Conservation (phyloP, 169 alveolate species). For the Babesia caballi region DNA sequence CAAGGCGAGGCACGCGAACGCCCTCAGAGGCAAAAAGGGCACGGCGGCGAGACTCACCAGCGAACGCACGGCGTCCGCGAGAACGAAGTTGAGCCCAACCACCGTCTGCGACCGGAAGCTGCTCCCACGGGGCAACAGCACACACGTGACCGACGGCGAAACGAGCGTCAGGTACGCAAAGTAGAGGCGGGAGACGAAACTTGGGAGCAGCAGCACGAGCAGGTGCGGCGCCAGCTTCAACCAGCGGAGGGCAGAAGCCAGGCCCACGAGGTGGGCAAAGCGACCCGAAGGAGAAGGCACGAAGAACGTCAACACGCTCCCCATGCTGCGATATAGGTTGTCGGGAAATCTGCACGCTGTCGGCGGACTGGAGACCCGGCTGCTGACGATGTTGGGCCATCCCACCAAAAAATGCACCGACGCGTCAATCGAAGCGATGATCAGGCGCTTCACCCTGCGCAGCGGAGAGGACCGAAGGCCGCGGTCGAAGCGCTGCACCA, state of each 20-base stretch:
- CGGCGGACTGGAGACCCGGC: not conserved
- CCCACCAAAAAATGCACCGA: slow-evolving; percentile 19
- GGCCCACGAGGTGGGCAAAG: not conserved
- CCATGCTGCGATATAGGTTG: not conserved
- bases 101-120: slow-evolving; percentile 16
- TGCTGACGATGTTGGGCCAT: slow-evolving; percentile 26
- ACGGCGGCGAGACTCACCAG: not conserved
- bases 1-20: not conserved
- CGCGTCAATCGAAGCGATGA: slow-evolving; percentile 11
- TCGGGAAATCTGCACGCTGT: not conserved
- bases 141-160: slow-evolving; percentile 18
- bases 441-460: slow-evolving; percentile 8
- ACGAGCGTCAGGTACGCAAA: slow-evolving; percentile 33
- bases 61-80: slow-evolving; percentile 17
- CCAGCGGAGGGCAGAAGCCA: slow-evolving; percentile 14
- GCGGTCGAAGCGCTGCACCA: not conserved
- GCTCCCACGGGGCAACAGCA: not conserved
- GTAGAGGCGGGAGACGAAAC: slow-evolving; percentile 31
- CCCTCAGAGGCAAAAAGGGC: not conserved
- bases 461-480: not conserved
- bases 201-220: slow-evolving; percentile 39
- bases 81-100: slow-evolving; percentile 3
- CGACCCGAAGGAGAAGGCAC: not conserved
- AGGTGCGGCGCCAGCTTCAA: slow-evolving; percentile 28
- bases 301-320: not conserved